Base-by-base conservation (phyloP, 164 flowering plant genomes). In the Buxus sempervirens region DNA sequence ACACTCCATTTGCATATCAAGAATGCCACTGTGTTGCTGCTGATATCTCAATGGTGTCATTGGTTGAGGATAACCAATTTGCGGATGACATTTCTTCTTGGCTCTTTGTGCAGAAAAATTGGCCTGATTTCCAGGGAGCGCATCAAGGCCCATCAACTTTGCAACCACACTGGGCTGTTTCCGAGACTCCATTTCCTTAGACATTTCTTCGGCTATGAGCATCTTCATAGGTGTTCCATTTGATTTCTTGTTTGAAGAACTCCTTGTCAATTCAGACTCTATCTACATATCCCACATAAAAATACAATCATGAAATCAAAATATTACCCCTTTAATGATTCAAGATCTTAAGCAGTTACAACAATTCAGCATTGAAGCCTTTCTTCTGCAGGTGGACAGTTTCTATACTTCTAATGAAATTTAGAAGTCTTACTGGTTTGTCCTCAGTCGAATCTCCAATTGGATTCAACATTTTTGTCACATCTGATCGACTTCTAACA, bases 171-270 rank as follows among this genome's bases (percentile, higher is more conserved):
- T 83, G 53, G 89, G 85, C 9, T 86, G 75, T 22, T 70, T 80
- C 68, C 68, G 81, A 66, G 80, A 69, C 56, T 80, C 82, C 36
- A 77, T 66, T 53, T 73, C 96, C 76, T 82, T 87, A 5, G 90
- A 92, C 97, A 92, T 87, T 80, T 95, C 98, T 71, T 85, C 88
- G 69, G 87, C 99, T 64, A 92, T 82, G 54, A 95, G 96, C 85
- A 84, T 86, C 82, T 95, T 95, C 88, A 95, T 91, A 63, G 99
- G 96, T 64, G 90, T 89, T 76, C 90, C 89, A 74, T 72, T 81
- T 15, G 80, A 70, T 75, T 78, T 86, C 59, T 77, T 81, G 79
- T 79, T 82, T 54, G 84, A 83, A 60, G 80, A 74, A 63, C 69
- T 79, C 74, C 78, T 80, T 54, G 72, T 79, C 28, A 77, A 65